Evolutionary conservation across 176 grass and related monocot genomes (phyloP).

Genomic region (Oryza longistaminata): DNA sequence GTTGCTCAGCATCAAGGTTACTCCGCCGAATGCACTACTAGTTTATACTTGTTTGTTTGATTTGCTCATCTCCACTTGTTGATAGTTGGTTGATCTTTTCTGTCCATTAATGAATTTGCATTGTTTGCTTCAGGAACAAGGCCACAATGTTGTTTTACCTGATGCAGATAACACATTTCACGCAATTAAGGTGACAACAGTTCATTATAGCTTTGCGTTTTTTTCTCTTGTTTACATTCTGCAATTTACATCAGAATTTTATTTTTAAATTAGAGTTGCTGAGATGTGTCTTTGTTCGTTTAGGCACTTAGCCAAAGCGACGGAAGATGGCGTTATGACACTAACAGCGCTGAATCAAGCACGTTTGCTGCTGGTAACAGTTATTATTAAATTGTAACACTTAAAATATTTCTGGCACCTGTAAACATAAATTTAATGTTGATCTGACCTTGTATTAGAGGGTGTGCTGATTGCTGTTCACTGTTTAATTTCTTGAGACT

Average conservation of each 20-base stretch:
- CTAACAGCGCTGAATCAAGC: slow-evolving; percentile 88
- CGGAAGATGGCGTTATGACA: slow-evolving; percentile 91
- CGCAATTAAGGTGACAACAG: slow-evolving; percentile 70
- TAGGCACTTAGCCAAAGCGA: slow-evolving; percentile 96
- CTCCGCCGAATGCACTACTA: background rate
- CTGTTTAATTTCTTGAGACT: background rate
- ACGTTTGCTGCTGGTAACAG: slow-evolving; percentile 84
- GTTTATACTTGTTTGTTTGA: background rate
- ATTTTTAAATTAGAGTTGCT: slow-evolving; percentile 6
- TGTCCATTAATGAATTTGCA: background rate
- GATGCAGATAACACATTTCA: slow-evolving; percentile 80
- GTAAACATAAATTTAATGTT: background rate
- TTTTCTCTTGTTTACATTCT: background rate
- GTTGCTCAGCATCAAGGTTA: slow-evolving; percentile 78
- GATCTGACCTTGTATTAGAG: background rate
- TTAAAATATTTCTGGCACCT: background rate
- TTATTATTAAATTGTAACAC: background rate
- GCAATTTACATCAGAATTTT: slow-evolving; percentile 8
- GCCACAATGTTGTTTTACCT: slow-evolving; percentile 53
- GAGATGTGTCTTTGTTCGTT: slow-evolving; percentile 32
- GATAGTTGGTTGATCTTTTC: background rate
- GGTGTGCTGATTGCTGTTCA: background rate
- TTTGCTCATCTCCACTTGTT: slow-evolving; percentile 2
- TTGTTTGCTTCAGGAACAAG: slow-evolving; percentile 62
- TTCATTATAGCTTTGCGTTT: background rate